Conservation (phyloP, 495 filamentous ascomycete species). For the Penicillium coprophilum region DNA sequence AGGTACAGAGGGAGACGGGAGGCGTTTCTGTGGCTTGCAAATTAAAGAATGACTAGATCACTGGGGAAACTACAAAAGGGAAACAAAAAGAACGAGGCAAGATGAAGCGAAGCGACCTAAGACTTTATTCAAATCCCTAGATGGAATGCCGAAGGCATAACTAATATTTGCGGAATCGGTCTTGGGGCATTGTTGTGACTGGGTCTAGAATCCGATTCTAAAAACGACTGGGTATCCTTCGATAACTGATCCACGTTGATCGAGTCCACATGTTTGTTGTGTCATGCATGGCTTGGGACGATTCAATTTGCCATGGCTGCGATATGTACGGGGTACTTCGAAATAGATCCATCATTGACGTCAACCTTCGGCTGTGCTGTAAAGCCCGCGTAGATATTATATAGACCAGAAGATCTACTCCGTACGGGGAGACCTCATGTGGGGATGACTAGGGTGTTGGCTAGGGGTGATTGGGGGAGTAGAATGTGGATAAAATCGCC, state of each 20-base stretch:
- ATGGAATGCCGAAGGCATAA: neutral
- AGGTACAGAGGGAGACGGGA: neutral
- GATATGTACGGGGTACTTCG: neutral
- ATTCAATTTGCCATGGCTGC: neutral
- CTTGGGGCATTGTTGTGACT: neutral
- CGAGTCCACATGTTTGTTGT: neutral
- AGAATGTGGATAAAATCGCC: conserved; percentile 1
- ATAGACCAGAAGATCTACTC: conserved; percentile 4
- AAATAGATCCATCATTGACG: neutral
- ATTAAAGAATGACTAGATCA: neutral
- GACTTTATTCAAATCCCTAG: neutral
- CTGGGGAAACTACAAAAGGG: neutral
- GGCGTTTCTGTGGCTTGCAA: neutral
- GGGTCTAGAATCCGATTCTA: neutral
- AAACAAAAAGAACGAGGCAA: neutral
- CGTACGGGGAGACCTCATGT: neutral
- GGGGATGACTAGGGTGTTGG: neutral
- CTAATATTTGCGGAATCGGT: neutral
- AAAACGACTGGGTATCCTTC: neutral
- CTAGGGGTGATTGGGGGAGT: neutral
- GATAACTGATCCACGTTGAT: conserved; percentile 3
- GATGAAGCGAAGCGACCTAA: neutral
- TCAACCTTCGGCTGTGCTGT: neutral
- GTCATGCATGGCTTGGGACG: neutral
- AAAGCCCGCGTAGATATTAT: neutral